phyloP scores from a whole-genome alignment of 768 basidiomycete species.

The Scleroderma bovista region DNA sequence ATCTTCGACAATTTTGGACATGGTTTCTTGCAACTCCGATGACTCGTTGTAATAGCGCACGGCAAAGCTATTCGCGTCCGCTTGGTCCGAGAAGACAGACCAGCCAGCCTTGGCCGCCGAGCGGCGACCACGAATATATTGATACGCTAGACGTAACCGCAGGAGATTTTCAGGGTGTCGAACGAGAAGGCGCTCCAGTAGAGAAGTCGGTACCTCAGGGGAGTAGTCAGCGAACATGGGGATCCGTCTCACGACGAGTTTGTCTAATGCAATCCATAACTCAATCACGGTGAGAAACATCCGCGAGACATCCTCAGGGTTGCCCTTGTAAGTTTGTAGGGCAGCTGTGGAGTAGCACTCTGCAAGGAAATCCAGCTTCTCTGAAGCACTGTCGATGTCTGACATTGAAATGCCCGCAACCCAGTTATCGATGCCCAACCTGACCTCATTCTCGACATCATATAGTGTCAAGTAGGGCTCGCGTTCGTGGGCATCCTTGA shows the following conservation, averaged over 20 bases:
- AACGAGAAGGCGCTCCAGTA: conserved; percentile 26
- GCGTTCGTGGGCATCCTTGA: conserved; percentile 1
- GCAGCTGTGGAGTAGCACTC: conserved; percentile 23
- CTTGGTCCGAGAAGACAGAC: conserved; percentile 31
- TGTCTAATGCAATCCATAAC: conserved; percentile 42
- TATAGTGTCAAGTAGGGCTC: conserved; percentile 20
- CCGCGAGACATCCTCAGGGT: conserved; percentile 33
- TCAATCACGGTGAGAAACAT: conserved; percentile 32
- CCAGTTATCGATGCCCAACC: conserved; percentile 31
- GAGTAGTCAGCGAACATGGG: conserved; percentile 35
- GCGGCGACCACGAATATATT: conserved; percentile 31
- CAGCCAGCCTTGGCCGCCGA: conserved; percentile 3
- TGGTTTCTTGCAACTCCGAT: conserved; percentile 17
- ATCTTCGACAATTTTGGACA: conserved; percentile 22
- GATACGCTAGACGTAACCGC: conserved; percentile 21
- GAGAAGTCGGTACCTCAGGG: conserved; percentile 25
- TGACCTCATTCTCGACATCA: conserved; percentile 35
- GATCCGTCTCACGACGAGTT: conserved; percentile 21
- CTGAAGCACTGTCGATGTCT: conserved; percentile 9
- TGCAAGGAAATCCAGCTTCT: conserved; percentile 21
- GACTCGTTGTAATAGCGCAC: conserved; percentile 32
- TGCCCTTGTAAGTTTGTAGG: conserved; percentile 19
- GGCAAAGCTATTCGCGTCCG: conserved; percentile 21
- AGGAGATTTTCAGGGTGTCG: conserved; percentile 20
- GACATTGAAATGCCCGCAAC: conserved; percentile 10